These are phyloP conservation scores for Cryptosporidium sp. DNA, from an alignment of 169 alveolate genomes.

Conservation along the genomic window DNA sequence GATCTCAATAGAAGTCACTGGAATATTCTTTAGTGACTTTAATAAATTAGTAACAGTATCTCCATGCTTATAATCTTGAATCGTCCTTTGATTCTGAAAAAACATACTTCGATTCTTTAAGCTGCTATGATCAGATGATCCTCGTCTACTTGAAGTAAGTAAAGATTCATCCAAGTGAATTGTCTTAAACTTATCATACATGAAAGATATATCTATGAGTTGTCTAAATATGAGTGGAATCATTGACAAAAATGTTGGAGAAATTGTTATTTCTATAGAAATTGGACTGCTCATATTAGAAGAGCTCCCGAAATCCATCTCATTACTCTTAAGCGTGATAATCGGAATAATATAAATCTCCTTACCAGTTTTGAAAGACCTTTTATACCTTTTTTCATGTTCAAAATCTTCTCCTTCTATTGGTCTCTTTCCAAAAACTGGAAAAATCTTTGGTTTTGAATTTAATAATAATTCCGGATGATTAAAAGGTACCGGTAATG, in stretches of 20 bases:
- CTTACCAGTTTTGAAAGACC: background rate
- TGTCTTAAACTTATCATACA: constrained; percentile 26
- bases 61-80: background rate
- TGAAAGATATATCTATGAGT: constrained; percentile 26
- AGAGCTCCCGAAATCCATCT: background rate
- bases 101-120: background rate
- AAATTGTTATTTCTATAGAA: constrained; percentile 6
- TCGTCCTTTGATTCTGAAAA: background rate
- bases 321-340: constrained; percentile 24
- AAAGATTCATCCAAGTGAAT: background rate
- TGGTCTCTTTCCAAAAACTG: constrained; percentile 75
- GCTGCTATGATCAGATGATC: background rate
- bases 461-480: background rate
- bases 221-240: constrained; percentile 45
- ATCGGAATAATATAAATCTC: constrained; percentile 52
- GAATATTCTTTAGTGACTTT: background rate
- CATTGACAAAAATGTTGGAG: constrained; percentile 59
- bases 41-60: constrained; percentile 6
- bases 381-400: background rate
- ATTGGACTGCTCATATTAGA: background rate
- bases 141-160: background rate
- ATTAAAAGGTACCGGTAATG: constrained; percentile 46
- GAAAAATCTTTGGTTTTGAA: constrained; percentile 58
- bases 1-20: constrained; percentile 6
- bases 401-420: constrained; percentile 1